Conservation (phyloP, 148 eudicot species). For the Drosera capensis region DNA sequence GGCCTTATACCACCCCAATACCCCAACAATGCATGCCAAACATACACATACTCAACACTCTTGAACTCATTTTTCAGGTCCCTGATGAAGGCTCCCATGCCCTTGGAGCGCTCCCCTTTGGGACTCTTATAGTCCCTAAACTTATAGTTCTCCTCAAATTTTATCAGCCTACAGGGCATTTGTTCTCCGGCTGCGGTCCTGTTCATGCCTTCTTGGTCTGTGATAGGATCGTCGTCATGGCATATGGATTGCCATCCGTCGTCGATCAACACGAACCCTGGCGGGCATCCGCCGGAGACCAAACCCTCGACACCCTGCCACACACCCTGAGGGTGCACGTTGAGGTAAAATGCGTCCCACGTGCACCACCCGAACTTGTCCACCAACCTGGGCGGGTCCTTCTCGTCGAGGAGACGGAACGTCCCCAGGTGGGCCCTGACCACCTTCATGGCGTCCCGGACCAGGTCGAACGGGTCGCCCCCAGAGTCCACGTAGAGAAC, state of each 20-base stretch:
- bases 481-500: slow-evolving; percentile 48
- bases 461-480: slow-evolving; percentile 44
- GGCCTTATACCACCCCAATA: slow-evolving; percentile 94
- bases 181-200: slow-evolving; percentile 87
- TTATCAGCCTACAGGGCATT: slow-evolving; percentile 78
- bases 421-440: slow-evolving; percentile 57
- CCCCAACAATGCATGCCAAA: slow-evolving; percentile 92
- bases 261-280: slow-evolving; percentile 66
- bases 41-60: slow-evolving; percentile 73
- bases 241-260: slow-evolving; percentile 95
- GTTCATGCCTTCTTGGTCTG: slow-evolving; percentile 48
- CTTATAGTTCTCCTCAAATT: slow-evolving; percentile 63
- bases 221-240: slow-evolving; percentile 65
- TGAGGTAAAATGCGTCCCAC: slow-evolving; percentile 87
- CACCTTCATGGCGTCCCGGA: slow-evolving; percentile 47
- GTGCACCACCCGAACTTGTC: slow-evolving; percentile 98
- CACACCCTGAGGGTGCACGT: slow-evolving; percentile 66
- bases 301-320: slow-evolving; percentile 62
- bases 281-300: slow-evolving; percentile 68
- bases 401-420: slow-evolving; percentile 54
- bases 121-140: slow-evolving; percentile 56
- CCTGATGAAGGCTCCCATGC: slow-evolving; percentile 63
- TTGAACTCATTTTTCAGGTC: slow-evolving; percentile 56
- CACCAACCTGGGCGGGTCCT: slow-evolving; percentile 57
- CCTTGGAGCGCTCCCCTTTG: slow-evolving; percentile 13